Base-by-base conservation (phyloP, 345 rosid genomes). In the Euphorbia peplus region DNA sequence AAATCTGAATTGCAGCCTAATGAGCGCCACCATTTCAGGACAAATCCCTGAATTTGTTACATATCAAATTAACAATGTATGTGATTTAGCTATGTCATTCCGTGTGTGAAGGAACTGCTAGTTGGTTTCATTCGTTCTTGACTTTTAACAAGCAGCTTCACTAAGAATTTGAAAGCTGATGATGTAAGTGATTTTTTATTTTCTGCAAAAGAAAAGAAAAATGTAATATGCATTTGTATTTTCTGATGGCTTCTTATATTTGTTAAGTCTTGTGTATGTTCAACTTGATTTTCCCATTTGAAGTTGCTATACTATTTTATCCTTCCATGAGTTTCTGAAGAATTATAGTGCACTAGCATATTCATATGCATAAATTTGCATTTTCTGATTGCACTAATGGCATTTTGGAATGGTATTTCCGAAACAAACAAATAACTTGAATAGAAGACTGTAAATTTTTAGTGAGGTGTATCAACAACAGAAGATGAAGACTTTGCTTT, bases 1-100 rank as follows among this genome's bases (percentile, higher is more conserved):
- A 83, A 87, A 81, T 66, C 82, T 13, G 92, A 82, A 61, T 74
- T 80, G 57, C 87, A 64, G 77, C 66, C 85, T 57, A 91, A 83
- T 67, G 84, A 85, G 29, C 80, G 76, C 72, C 83, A 77, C 56
- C 78, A 80, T 55, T 87, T 83, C 74, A 80, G 87, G 71, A 66
- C 81, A 65, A 83, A 79, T 81, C 90, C 84, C 19, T 82, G 80
- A 78, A 16, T 59, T 37, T 46, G 62, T 28, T 59, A 13, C 57
- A 24, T 58, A 25, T 70, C 29, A 61, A 68, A 68, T n/a, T 70
- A 30, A 44, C 52, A 21, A 4, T 37, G 59, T 26, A 4, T 37
- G 59, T 14, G 30, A 39, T 47, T 66, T 68, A 70, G 75, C 14
- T 44, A 57, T 65, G 50, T 50, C 58, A 25, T 37, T 67, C 59